Evolutionary conservation across 108 stramenopile genomes (phyloP).

Genomic region (Chaetoceros muelleri): DNA sequence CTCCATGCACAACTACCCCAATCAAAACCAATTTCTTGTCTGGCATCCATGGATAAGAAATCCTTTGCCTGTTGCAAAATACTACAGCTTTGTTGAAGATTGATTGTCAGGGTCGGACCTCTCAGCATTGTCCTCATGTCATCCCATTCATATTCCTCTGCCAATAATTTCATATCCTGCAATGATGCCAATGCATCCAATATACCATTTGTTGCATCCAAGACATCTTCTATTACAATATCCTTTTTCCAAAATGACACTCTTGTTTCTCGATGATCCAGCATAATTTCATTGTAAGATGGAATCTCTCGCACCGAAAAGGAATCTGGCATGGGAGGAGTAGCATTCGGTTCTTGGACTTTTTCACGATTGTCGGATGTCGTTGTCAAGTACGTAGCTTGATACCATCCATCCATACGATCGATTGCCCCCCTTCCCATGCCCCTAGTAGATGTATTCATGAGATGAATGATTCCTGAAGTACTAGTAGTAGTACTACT

Average conservation of each 20-base stretch:
- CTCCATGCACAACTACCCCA: constrained; percentile 84
- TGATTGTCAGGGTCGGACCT: constrained; percentile 4
- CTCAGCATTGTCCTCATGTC: constrained; percentile 24
- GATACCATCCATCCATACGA: background rate
- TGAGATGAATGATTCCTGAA: background rate
- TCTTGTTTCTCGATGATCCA: constrained; percentile 43
- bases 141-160: constrained; percentile 67
- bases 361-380: no score
- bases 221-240: constrained; percentile 16
- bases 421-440: background rate
- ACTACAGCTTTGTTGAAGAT: constrained; percentile 16
- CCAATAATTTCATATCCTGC: constrained; percentile 30
- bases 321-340: no score
- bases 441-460: background rate
- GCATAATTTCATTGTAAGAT: constrained; percentile 80
- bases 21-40: constrained; percentile 61
- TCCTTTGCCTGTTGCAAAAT: constrained; percentile 12
- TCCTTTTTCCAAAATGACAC: constrained; percentile 43
- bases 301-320: constrained; percentile 20
- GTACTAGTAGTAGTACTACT: background rate
- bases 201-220: constrained; percentile 25
- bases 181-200: constrained; percentile 30
- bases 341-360: background rate
- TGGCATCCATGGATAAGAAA: constrained; percentile 14
- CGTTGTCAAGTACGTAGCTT: background rate